Conservation (phyloP, 2,329 filamentous ascomycete species). For the Scytalidium lignicola region DNA sequence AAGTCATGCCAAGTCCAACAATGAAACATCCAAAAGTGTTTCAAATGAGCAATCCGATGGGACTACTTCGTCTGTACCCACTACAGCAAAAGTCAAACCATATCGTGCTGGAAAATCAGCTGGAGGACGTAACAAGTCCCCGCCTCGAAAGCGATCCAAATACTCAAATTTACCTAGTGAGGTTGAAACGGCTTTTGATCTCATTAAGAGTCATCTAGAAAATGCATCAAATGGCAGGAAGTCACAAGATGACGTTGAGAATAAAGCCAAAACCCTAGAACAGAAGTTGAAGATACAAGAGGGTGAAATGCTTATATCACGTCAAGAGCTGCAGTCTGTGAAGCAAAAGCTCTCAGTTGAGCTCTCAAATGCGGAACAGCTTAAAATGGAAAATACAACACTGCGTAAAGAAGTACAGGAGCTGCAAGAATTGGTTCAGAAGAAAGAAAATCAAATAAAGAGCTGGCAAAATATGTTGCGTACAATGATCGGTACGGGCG, state of each 20-base stretch:
- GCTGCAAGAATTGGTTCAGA: conserved; percentile 6
- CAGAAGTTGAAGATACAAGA: conserved; percentile 15
- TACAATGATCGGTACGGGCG: conserved; percentile 17
- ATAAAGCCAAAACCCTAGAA: conserved; percentile 13
- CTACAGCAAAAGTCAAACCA: neutral
- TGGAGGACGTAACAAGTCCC: conserved; percentile 4
- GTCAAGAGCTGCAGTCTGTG: conserved; percentile 9
- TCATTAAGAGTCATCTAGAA: conserved; percentile 16
- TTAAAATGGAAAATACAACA: conserved; percentile 7
- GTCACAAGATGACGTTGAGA: conserved; percentile 8
- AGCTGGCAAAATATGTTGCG: conserved; percentile 14
- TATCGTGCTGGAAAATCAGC: neutral
- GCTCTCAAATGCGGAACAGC: neutral
- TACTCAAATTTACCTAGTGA: conserved; percentile 15
- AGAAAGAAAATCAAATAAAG: conserved; percentile 13
- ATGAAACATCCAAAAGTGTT: neutral
- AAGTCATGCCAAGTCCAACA: neutral
- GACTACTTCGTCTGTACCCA: neutral
- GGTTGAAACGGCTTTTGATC: conserved; percentile 16
- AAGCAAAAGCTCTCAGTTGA: conserved; percentile 1
- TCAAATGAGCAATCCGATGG: neutral
- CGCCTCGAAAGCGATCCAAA: conserved; percentile 15
- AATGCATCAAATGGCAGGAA: conserved; percentile 7
- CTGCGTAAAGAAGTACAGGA: conserved; percentile 3
- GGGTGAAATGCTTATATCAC: conserved; percentile 8